A percentile compares a stretch with the other conserved stretches of the same genome.
Conservation (phyloP, 441 rosid species). For the Codiaeum variegatum region DNA sequence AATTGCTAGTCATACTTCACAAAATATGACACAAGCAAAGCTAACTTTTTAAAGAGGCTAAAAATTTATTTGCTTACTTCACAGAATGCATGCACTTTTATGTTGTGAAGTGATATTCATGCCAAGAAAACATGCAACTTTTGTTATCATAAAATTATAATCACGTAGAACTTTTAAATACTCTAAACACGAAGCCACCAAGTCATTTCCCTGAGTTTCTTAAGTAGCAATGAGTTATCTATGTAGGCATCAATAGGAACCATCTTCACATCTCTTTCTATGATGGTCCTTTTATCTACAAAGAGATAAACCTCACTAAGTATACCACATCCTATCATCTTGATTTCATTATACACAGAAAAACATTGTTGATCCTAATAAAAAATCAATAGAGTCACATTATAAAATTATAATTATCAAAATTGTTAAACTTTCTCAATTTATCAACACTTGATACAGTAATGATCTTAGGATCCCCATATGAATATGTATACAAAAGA, state of each 20-base stretch:
- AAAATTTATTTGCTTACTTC: not conserved
- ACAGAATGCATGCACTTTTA: not conserved
- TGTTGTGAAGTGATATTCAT: not conserved
- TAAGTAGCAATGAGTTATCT: slow-evolving; percentile 37
- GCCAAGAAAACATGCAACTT: not conserved
- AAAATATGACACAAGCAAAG: not conserved
- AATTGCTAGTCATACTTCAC: not conserved
- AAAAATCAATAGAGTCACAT: too few relatives aligned
- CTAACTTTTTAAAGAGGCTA: not conserved
- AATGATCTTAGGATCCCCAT: too few relatives aligned
- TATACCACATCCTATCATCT: too few relatives aligned
- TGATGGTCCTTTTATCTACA: too few relatives aligned
- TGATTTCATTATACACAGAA: too few relatives aligned
- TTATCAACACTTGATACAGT: too few relatives aligned
- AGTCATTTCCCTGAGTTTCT: slow-evolving; percentile 1
- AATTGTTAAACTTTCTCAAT: too few relatives aligned
- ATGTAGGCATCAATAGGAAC: too few relatives aligned
- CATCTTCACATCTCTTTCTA: too few relatives aligned
- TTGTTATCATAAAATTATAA: not conserved
- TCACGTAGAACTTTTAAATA: slow-evolving; percentile 4
- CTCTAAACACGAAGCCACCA: slow-evolving; percentile 8
- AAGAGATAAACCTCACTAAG: too few relatives aligned
- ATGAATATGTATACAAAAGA: slow-evolving; percentile 9
- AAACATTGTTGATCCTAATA: too few relatives aligned
- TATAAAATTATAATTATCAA: too few relatives aligned